phyloP scores from a whole-genome alignment of 1,139 yeast species.

The Geotrichum fermentans region DNA sequence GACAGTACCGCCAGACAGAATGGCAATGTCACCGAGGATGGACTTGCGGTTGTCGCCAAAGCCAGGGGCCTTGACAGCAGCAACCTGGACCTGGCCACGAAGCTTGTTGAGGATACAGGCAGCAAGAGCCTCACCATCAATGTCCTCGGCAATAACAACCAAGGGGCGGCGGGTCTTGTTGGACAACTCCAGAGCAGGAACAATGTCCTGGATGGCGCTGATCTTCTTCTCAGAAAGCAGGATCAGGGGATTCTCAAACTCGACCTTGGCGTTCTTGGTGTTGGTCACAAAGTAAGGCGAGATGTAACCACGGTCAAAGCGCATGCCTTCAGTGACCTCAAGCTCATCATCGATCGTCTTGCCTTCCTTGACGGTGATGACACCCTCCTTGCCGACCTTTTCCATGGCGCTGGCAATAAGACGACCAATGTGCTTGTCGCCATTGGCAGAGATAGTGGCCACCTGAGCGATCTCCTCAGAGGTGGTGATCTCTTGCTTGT shows the following conservation, averaged over 20 bases:
- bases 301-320: slow-evolving; percentile 96
- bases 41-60: slow-evolving; percentile 99
- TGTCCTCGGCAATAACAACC: slow-evolving; percentile 91
- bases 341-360: slow-evolving; percentile 94
- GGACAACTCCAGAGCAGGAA: slow-evolving; percentile 92
- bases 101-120: slow-evolving; percentile 97
- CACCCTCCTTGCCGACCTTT: slow-evolving; percentile 99
- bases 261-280: slow-evolving; percentile 93
- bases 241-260: slow-evolving; percentile 90
- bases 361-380: slow-evolving; percentile 95
- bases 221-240: slow-evolving; percentile 92
- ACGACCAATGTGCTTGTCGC: slow-evolving; percentile 91
- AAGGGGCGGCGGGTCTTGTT: slow-evolving; percentile 94
- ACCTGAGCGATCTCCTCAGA: slow-evolving; percentile 97
- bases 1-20: slow-evolving; percentile 94
- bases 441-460: slow-evolving; percentile 97
- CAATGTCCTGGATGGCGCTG: slow-evolving; percentile 83
- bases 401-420: slow-evolving; percentile 97
- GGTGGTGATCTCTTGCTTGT: slow-evolving; percentile 96
- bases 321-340: slow-evolving; percentile 99
- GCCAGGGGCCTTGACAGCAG: slow-evolving; percentile 99
- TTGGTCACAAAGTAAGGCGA: slow-evolving; percentile 98
- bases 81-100: slow-evolving; percentile 98
- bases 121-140: slow-evolving; percentile 98
- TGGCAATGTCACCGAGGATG: slow-evolving; percentile 94